phyloP scores from a whole-genome alignment of 306 rosid species.

The Arachis hypogaea region DNA sequence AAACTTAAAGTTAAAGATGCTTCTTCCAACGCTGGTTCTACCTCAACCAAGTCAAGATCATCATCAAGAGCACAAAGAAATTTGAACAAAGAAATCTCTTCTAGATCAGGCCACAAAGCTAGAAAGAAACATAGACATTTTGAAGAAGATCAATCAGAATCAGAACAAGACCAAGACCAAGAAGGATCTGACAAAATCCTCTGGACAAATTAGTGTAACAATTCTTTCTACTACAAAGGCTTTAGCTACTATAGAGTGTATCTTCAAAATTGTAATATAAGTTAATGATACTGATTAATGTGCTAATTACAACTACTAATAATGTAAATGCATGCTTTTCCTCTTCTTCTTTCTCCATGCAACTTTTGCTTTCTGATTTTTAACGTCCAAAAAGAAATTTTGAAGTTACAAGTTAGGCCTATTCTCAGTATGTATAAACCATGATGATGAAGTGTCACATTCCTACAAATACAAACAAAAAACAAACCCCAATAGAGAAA shows the following conservation, averaged over 20 bases:
- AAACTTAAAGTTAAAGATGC: constrained; percentile 53
- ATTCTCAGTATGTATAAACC: neutral
- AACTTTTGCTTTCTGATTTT: neutral
- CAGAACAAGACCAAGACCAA: constrained; percentile 6
- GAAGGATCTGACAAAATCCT: constrained; percentile 40
- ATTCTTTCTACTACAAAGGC: neutral
- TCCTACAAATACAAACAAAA: constrained; percentile 39
- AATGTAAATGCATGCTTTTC: neutral
- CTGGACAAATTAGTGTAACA: constrained; percentile 27
- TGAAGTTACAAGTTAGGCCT: neutral
- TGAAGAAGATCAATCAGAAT: constrained; percentile 31
- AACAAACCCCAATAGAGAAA: constrained; percentile 20
- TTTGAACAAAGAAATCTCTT: constrained; percentile 2
- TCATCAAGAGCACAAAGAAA: constrained; percentile 38
- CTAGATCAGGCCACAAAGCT: constrained; percentile 35
- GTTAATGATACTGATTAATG: neutral
- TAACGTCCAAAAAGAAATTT: neutral
- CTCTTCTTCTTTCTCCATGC: neutral
- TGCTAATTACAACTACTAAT: neutral
- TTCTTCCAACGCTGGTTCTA: constrained; percentile 21
- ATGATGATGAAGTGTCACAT: constrained; percentile 16
- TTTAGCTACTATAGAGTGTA: constrained; percentile 33
- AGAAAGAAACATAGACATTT: constrained; percentile 36
- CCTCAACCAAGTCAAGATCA: constrained; percentile 49
- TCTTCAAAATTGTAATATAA: neutral